These are phyloP conservation scores for Trichoderma sp. DNA, from an alignment of 2,329 filamentous ascomycete species.

Conservation along the genomic window DNA sequence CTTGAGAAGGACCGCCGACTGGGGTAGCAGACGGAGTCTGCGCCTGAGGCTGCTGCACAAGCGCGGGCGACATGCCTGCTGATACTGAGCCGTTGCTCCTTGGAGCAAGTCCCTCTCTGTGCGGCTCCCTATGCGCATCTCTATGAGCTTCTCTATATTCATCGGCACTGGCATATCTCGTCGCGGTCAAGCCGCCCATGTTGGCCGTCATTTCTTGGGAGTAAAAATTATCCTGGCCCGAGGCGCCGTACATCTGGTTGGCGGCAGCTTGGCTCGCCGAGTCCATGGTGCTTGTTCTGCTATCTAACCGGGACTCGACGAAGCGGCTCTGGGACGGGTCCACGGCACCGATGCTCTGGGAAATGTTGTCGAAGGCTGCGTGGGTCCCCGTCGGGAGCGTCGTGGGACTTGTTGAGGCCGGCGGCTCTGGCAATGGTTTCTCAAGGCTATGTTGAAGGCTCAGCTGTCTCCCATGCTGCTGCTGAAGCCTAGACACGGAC, in stretches of 20 bases:
- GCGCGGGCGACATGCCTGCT: constrained; percentile 55
- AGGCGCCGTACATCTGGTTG: constrained; percentile 36
- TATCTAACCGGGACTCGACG: constrained; percentile 36
- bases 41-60: constrained; percentile 34
- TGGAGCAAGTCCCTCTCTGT: constrained; percentile 46
- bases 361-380: constrained; percentile 28
- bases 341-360: constrained; percentile 28
- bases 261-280: constrained; percentile 35
- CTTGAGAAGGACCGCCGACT: constrained; percentile 44
- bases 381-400: constrained; percentile 33
- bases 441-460: constrained; percentile 56
- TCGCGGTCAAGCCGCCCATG: constrained; percentile 44
- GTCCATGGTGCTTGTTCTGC: constrained; percentile 49
- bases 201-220: constrained; percentile 43
- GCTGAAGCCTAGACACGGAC: constrained; percentile 27
- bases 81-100: constrained; percentile 54
- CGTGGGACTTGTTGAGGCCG: constrained; percentile 25
- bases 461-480: constrained; percentile 54
- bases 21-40: constrained; percentile 22
- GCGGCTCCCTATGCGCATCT: constrained; percentile 43
- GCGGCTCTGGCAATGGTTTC: constrained; percentile 55
- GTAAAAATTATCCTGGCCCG: constrained; percentile 31
- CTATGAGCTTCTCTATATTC: constrained; percentile 35
- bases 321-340: constrained; percentile 16
- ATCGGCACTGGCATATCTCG: constrained; percentile 39